A percentile compares a stretch with the other conserved stretches of the same genome.
Evolutionary conservation across 2,329 filamentous ascomycete genomes (phyloP).

Genomic region (Madurella fahalii): DNA sequence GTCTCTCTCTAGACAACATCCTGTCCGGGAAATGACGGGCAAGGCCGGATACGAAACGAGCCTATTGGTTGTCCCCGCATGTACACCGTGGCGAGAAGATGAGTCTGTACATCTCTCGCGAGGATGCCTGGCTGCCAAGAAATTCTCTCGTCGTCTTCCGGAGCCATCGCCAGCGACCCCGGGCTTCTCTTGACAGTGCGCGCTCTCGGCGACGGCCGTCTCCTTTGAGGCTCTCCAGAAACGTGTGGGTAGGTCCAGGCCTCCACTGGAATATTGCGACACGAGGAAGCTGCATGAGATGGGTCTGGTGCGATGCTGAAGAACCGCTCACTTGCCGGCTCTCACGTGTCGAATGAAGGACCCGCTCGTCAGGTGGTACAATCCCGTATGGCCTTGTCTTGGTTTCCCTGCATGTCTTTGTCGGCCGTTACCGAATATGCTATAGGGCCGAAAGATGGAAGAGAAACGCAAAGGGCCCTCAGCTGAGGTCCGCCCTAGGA

Average conservation of each 20-base stretch:
- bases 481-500: constrained; percentile 11
- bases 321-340: constrained; percentile 6
- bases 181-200: background rate
- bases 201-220: constrained; percentile 16
- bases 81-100: background rate
- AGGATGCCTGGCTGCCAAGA: background rate
- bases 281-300: constrained; percentile 4
- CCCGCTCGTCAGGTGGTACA: constrained; percentile 22
- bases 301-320: constrained; percentile 9
- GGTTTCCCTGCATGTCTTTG: constrained; percentile 23
- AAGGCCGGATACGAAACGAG: constrained; percentile 10
- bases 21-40: background rate
- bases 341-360: constrained; percentile 27
- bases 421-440: constrained; percentile 30
- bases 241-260: constrained; percentile 6
- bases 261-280: constrained; percentile 5
- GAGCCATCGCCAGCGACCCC: background rate
- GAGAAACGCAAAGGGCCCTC: constrained; percentile 11
- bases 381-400: constrained; percentile 23
- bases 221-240: background rate
- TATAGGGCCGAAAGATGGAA: constrained; percentile 31
- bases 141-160: background rate
- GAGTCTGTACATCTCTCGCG: background rate
- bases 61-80: background rate
- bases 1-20: background rate